Base-by-base conservation (phyloP, 2,329 filamentous ascomycete species). In the Botrytis medusae region DNA sequence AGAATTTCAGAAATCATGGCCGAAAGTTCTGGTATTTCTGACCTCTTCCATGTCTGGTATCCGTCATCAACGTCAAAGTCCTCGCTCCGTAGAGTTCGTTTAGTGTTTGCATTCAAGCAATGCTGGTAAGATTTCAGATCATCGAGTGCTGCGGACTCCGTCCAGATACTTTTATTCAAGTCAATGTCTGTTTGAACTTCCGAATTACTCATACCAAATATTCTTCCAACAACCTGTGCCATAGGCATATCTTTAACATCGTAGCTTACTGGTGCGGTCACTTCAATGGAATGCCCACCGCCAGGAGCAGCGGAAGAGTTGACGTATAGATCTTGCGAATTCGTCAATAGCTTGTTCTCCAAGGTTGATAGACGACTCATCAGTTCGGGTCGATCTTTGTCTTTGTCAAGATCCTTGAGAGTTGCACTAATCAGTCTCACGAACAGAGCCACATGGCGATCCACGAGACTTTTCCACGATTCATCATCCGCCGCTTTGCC, bases 191-290 rank as follows among this genome's bases (percentile, higher is more conserved):
- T 88, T 83, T 99, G 96, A 9, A 95, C 91, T 77, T 96, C 91
- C 1, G 91, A 90, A 77, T 92, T 90, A 61, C 90, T 90, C 74
- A 95, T 87, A 62, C 92, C 92, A 83, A 98, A 99, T 76, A 98
- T 93, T 78, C 88, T 91, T 69, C 92, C 93, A 40, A 99, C 95
- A 51, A 92, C 89, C 81, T 96, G 92, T 42, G 97, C 96, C 83
- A 98, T 88, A 54, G 91, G 91, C 96, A 99, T 99, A 81, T 99
- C 96, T 83, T 96, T 97, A 80, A 98, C 92, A 82, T 98, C 93
- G 82, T 97, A 93, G 80, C 90, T 96, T 73, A 97, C 85, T 18
- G 95, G 94, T 4, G 94, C 89, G 73, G 93, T 87, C 34, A 95
- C 92, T 82, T 98, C 95, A 76, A 96, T 87, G 14, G 91, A 92